These are phyloP conservation scores for Papilionanthe hybrid DNA, from an alignment of 116 monocot genomes.

Conservation along the genomic window DNA sequence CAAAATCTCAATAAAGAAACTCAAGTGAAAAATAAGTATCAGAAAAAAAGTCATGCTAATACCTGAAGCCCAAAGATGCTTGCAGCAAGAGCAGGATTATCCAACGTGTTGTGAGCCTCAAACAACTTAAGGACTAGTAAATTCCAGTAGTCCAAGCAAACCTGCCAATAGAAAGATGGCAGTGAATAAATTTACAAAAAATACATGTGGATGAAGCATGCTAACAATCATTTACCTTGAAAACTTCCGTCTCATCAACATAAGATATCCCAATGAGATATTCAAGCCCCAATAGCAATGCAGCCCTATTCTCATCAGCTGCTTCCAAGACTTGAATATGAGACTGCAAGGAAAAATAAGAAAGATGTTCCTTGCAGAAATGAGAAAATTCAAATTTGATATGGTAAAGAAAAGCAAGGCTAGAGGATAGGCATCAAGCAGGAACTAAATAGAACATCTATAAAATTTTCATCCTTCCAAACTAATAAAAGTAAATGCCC, in stretches of 20 bases:
- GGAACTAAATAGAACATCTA: background rate
- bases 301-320: constrained; percentile 60
- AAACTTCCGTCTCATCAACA: constrained; percentile 99
- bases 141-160: constrained; percentile 99
- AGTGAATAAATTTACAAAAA: background rate
- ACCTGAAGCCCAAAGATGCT: constrained; percentile 90
- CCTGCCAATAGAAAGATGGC: constrained; percentile 29
- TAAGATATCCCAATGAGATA: constrained; percentile 95
- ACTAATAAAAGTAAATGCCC: background rate
- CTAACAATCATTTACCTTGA: constrained; percentile 58
- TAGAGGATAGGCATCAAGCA: background rate
- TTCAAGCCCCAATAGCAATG: constrained; percentile 80
- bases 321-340: constrained; percentile 92
- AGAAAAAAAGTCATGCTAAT: constrained; percentile 6
- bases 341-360: constrained; percentile 33
- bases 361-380: background rate
- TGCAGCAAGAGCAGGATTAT: constrained; percentile 72
- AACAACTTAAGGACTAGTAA: constrained; percentile 78
- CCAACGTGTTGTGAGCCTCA: constrained; percentile 70
- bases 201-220: background rate
- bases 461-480: background rate
- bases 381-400: background rate
- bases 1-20: background rate
- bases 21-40: background rate
- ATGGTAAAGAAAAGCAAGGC: background rate